Evolutionary conservation across 306 rosid genomes (phyloP), one percentile per base, ranked within the genome.

Genomic region (Mucuna pruriens): DNA sequence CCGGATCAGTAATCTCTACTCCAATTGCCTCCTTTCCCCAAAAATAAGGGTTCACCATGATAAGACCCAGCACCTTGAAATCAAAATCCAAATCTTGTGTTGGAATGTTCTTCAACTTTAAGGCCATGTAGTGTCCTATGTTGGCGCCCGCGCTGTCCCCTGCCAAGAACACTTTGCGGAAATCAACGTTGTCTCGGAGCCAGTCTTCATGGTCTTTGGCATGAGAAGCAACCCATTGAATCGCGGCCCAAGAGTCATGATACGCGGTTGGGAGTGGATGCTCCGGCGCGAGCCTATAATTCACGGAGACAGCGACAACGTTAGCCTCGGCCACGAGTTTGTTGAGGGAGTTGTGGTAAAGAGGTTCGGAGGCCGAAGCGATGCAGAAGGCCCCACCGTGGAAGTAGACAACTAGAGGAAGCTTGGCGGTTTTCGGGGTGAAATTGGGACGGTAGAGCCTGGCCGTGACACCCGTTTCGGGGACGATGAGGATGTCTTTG

Each of bases 61-160:
- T 77, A 5, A 89, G 78, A 58, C 97, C 98, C 1, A 26, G 3
- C 0, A 92, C 66, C 81, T 88, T 91, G 19, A 90, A 17, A 10
- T 75, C 70, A 0, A 40, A 42, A 26, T 8, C 71, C n/a, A n/a
- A n/a, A 16, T 58, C 54, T 0, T 16, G n/a, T n/a, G n/a, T 33
- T 7, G 80, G 67, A 40, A 71, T 76, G 26, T 45, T 44, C 26
- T 71, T 34, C 19, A 83, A 64, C 64, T 78, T 83, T 8, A 87
- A 36, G 34, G 94, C 81, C 74, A 92, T 23, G 88, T 84, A 88
- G 90, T 95, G 95, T 7, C 85, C 85, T 4, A 95, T 90, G 61
- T 84, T 95, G 4, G 95, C 97, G 0, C 99, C 97, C 0, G 95
- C 94, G 17, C 99, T 90, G 42, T 95, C 99, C 26, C 99, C 99